Evolutionary conservation across 2,329 filamentous ascomycete genomes (phyloP).

Genomic region (Thermoascus crustaceus): DNA sequence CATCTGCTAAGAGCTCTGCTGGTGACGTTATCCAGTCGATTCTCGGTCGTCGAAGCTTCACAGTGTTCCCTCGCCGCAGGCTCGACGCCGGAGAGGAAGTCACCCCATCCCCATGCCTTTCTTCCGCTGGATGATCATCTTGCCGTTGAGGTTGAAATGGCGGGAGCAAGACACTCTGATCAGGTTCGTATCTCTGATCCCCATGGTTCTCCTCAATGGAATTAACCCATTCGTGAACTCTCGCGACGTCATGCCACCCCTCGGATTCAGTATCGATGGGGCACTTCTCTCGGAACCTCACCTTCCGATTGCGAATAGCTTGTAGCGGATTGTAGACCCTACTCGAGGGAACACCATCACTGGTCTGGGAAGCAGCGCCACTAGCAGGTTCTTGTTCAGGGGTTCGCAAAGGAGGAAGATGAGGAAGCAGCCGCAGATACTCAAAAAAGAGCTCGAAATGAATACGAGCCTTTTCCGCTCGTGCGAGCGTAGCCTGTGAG

Average conservation of each 20-base stretch:
- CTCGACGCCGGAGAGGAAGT: conserved; percentile 31
- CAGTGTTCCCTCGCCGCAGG: conserved; percentile 35
- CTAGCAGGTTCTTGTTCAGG: conserved; percentile 6
- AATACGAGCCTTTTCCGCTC: conserved; percentile 75
- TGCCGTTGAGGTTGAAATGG: conserved; percentile 25
- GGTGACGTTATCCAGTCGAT: conserved; percentile 81
- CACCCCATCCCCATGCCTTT: conserved; percentile 19
- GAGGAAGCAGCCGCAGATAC: conserved; percentile 70
- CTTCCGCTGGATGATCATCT: conserved; percentile 8
- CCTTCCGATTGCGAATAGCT: conserved; percentile 81
- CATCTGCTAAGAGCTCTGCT: conserved; percentile 79
- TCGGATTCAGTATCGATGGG: conserved; percentile 65
- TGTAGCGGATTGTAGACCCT: conserved; percentile 86
- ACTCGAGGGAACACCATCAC: conserved; percentile 43
- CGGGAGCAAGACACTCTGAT: conserved; percentile 39
- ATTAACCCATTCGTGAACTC: conserved; percentile 70
- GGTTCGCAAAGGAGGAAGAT: conserved; percentile 59
- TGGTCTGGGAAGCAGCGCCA: conserved; percentile 8
- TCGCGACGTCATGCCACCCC: conserved; percentile 66
- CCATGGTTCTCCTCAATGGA: conserved; percentile 48
- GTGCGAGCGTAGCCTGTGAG: conserved; percentile 69
- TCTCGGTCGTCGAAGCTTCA: conserved; percentile 62
- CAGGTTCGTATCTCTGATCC: conserved; percentile 37
- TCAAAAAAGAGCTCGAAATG: conserved; percentile 80
- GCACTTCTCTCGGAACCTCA: conserved; percentile 69